phyloP scores from a whole-genome alignment of 805 yeast genomes.

The Metschnikowia koreensis region DNA sequence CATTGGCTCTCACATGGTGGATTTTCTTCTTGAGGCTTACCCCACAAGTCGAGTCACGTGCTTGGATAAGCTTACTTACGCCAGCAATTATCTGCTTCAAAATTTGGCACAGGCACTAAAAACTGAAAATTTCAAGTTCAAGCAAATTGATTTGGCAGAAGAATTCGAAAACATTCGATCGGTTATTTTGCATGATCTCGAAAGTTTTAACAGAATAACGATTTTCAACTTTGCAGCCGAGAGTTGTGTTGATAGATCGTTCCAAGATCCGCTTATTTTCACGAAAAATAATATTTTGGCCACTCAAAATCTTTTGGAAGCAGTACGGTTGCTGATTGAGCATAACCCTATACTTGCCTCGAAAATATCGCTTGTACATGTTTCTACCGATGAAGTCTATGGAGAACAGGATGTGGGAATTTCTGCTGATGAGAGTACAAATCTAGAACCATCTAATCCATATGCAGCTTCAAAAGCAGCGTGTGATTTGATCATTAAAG shows the following conservation, averaged over 20 bases:
- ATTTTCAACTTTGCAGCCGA: slow-evolving; percentile 57
- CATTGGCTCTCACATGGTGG: slow-evolving; percentile 49
- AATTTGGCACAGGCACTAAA: slow-evolving; percentile 13
- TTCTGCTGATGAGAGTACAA: slow-evolving; percentile 33
- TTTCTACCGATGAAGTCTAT: slow-evolving; percentile 61
- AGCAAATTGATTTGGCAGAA: slow-evolving; percentile 37
- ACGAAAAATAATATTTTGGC: slow-evolving; percentile 46
- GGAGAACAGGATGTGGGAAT: slow-evolving; percentile 38
- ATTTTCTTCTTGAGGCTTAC: slow-evolving; percentile 29
- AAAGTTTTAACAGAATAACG: slow-evolving; percentile 8
- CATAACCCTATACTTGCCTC: background rate
- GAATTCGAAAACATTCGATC: slow-evolving; percentile 21
- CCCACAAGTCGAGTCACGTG: slow-evolving; percentile 39
- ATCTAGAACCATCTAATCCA: slow-evolving; percentile 53
- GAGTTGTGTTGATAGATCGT: slow-evolving; percentile 53
- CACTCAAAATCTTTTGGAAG: slow-evolving; percentile 48
- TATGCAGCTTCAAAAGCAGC: slow-evolving; percentile 58
- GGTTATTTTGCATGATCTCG: slow-evolving; percentile 16
- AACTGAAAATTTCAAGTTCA: slow-evolving; percentile 23
- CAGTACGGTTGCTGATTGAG: slow-evolving; percentile 21
- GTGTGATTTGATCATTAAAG: slow-evolving; percentile 45
- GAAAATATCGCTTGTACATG: slow-evolving; percentile 27
- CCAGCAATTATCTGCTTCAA: slow-evolving; percentile 33
- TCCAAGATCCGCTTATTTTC: slow-evolving; percentile 42
- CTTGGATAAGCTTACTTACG: slow-evolving; percentile 48